A percentile compares a stretch with the other conserved stretches of the same genome.
Conservation (phyloP, 495 filamentous ascomycete species). For the Aspergillus cristatus region DNA sequence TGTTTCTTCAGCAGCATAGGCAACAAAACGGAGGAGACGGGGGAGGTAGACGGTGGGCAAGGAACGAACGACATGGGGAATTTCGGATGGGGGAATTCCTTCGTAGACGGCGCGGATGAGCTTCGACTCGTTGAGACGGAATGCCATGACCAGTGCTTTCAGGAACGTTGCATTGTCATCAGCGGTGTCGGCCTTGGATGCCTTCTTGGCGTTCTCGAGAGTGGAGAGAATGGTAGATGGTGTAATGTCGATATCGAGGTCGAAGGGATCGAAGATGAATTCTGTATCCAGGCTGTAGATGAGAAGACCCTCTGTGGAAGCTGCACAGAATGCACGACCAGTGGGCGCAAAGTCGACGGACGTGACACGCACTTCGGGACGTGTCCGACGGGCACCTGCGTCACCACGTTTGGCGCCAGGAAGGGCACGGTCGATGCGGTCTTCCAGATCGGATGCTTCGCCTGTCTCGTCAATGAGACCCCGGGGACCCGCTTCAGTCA, state of each 20-base stretch:
- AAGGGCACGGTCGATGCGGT: slow-evolving; percentile 72
- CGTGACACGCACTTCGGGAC: slow-evolving; percentile 78
- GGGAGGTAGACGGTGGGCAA: slow-evolving; percentile 82
- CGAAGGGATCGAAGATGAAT: slow-evolving; percentile 84
- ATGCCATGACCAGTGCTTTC: slow-evolving; percentile 92
- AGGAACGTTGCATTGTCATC: slow-evolving; percentile 64
- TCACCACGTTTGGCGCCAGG: slow-evolving; percentile 85
- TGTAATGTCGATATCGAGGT: slow-evolving; percentile 87
- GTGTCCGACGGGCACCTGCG: slow-evolving; percentile 60
- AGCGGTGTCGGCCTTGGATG: slow-evolving; percentile 17
- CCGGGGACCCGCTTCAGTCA: slow-evolving; percentile 83
- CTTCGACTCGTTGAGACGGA: slow-evolving; percentile 75
- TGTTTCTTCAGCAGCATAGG: slow-evolving; percentile 74
- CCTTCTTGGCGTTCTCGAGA: slow-evolving; percentile 42
- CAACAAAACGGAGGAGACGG: slow-evolving; percentile 74
- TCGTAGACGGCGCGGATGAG: slow-evolving; percentile 80
- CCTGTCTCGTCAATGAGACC: slow-evolving; percentile 78
- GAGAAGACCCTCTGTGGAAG: slow-evolving; percentile 86
- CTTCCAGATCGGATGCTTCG: slow-evolving; percentile 81
- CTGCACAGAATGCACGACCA: slow-evolving; percentile 85
- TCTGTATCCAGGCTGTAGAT: slow-evolving; percentile 81
- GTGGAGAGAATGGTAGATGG: slow-evolving; percentile 69
- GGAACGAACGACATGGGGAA: slow-evolving; percentile 66
- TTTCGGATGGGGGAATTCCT: slow-evolving; percentile 63
- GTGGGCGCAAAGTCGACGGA: slow-evolving; percentile 81